phyloP scores from a whole-genome alignment of 306 rosid species.

The Quercus variabilis region DNA sequence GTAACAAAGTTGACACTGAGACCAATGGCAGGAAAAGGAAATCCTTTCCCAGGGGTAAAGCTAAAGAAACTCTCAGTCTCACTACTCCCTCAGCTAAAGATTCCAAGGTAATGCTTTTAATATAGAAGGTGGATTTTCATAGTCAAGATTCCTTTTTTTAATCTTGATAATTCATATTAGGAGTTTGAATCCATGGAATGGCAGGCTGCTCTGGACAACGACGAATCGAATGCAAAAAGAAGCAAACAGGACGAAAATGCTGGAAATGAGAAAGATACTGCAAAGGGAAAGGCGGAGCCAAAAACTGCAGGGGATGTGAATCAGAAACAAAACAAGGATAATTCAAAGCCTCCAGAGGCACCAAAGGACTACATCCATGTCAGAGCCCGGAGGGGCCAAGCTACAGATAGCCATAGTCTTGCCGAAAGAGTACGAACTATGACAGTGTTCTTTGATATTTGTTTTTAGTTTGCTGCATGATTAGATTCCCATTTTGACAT shows the following conservation, averaged over 20 bases:
- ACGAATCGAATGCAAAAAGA: conserved; percentile 40
- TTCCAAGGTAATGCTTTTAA: conserved; percentile 28
- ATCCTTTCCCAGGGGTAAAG: conserved; percentile 40
- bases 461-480: background rate
- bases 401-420: conserved; percentile 94
- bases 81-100: conserved; percentile 28
- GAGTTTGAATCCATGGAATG: conserved; percentile 8
- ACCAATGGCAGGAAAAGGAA: conserved; percentile 40
- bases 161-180: background rate
- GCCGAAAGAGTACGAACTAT: conserved; percentile 74
- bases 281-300: conserved; percentile 26
- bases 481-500: conserved; percentile 6
- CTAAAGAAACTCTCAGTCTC: conserved; percentile 22
- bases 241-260: conserved; percentile 37
- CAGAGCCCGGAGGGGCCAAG: conserved; percentile 94
- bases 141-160: background rate
- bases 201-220: conserved; percentile 29
- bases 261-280: conserved; percentile 36
- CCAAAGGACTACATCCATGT: conserved; percentile 92
- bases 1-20: conserved; percentile 30
- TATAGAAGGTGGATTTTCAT: background rate
- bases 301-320: conserved; percentile 21
- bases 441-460: background rate
- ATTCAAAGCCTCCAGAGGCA: conserved; percentile 55
- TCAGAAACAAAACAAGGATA: conserved; percentile 40